Conservation (phyloP, 306 rosid species). For the Lathyrus oleraceus region DNA sequence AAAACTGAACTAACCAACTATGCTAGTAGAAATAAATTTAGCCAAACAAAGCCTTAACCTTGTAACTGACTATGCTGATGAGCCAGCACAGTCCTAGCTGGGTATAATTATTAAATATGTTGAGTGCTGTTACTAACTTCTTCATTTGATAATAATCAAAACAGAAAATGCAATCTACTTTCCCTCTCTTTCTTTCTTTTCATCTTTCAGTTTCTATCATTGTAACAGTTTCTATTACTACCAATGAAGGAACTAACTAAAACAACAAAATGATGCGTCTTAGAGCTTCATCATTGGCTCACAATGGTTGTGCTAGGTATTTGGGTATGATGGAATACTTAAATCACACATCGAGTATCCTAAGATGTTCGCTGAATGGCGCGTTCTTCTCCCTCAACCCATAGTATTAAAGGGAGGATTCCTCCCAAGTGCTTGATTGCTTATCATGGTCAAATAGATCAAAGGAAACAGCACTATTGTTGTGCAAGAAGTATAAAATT, state of each 20-base stretch:
- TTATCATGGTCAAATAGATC: background rate
- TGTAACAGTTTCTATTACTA: background rate
- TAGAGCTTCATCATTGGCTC: background rate
- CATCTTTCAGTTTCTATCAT: too few relatives aligned
- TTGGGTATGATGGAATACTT: background rate
- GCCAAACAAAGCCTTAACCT: too few relatives aligned
- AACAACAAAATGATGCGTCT: background rate
- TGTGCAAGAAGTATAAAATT: background rate
- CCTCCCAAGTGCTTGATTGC: background rate
- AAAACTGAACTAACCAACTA: too few relatives aligned
- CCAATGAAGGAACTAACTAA: background rate
- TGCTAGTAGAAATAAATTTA: too few relatives aligned
- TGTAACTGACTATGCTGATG: too few relatives aligned
- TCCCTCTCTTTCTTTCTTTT: too few relatives aligned
- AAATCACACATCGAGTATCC: background rate
- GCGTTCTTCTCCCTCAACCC: background rate
- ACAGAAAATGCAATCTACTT: too few relatives aligned
- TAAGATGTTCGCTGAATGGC: background rate
- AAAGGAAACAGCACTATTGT: background rate
- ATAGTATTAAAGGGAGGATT: background rate
- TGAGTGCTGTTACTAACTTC: too few relatives aligned
- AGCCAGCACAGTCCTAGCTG: too few relatives aligned
- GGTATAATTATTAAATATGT: too few relatives aligned
- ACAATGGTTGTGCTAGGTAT: background rate
- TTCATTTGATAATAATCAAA: too few relatives aligned